Evolutionary conservation across 192 early-diverging fungal genomes (phyloP), one percentile per base, ranked within the genome.

Genomic region (Podila horticola): DNA sequence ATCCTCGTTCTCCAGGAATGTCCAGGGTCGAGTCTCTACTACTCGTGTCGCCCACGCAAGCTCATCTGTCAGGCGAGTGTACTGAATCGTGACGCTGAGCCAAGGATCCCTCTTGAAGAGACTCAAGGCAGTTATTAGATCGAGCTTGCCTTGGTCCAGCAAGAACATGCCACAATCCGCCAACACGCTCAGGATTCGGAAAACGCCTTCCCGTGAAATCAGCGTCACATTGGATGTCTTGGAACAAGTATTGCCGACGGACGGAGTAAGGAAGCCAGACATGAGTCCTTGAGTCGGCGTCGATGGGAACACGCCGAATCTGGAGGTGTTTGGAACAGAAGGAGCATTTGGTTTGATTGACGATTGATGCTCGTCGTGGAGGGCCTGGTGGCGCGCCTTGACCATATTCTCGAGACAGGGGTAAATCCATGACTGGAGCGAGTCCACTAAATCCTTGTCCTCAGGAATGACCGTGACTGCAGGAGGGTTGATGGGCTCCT

Each of bases 31-130:
- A 24, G 12, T 59, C 28, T 69, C 66, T 2, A 62, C 49, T 13
- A 73, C 13, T 1, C 67, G 66, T 3, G 66, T 73, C 31, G 77
- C 70, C 77, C 77, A 81, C 2, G 55, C 36, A 12, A 73, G 48
- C 52, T 72, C 58, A 22, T 81, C 71, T 29, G 68, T 52, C 12
- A 69, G 50, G 24, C 64, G 49, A 57, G 31, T 49, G 31, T 57
- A 50, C 19, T 69, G 77, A 11, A 73, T 59, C 66, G 61, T 64
- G 2, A 65, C 62, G 57, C 49, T 69, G 26, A 58, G 24, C 62
- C 64, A 81, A 0, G 55, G 19, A 28, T 73, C 58, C 20, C 48
- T 36, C 33, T 58, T 59, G 29, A 73, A 81, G 12, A 60, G 2
- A 4, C 22, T 48, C 1, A 33, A n/a, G 12, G 69, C n/a, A 0